Conservation (phyloP, 352 stramenopile species). For the Phytopythium cucurbitacearum region DNA sequence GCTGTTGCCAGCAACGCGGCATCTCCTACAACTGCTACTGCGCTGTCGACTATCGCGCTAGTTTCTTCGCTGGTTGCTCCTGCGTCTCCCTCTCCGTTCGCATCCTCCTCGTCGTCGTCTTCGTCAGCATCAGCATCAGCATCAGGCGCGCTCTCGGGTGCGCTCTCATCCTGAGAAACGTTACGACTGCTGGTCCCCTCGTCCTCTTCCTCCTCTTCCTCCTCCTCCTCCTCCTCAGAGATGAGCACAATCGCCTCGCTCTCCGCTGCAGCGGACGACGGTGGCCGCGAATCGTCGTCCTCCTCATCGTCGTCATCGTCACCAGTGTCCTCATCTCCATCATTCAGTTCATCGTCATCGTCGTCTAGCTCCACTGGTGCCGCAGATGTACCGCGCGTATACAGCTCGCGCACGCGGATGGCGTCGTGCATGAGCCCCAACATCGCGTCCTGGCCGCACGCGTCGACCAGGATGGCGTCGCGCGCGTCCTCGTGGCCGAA, state of each 20-base stretch:
- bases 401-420: slow-evolving; percentile 42
- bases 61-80: slow-evolving; percentile 24
- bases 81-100: slow-evolving; percentile 19
- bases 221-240: slow-evolving; percentile 40
- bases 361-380: slow-evolving; percentile 57
- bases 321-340: slow-evolving; percentile 30
- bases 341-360: slow-evolving; percentile 37
- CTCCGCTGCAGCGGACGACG: slow-evolving; percentile 7
- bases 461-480: slow-evolving; percentile 59
- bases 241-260: slow-evolving; percentile 49
- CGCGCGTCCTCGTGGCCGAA: slow-evolving; percentile 50
- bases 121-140: slow-evolving; percentile 14
- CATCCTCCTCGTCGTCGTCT: slow-evolving; percentile 17
- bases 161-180: slow-evolving; percentile 7
- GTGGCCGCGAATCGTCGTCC: slow-evolving; percentile 10
- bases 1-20: too few species aligned
- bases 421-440: slow-evolving; percentile 52
- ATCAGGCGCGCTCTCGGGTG: slow-evolving; percentile 5
- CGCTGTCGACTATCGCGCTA: slow-evolving; percentile 7
- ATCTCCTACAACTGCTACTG: too few species aligned
- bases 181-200: slow-evolving; percentile 2
- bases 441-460: slow-evolving; percentile 50
- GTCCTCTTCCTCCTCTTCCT: slow-evolving; percentile 16
- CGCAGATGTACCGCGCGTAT: slow-evolving; percentile 40
- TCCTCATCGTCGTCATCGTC: slow-evolving; percentile 26